Conservation (phyloP, 2,329 filamentous ascomycete genomes). For the Ascochyta pisi region DNA sequence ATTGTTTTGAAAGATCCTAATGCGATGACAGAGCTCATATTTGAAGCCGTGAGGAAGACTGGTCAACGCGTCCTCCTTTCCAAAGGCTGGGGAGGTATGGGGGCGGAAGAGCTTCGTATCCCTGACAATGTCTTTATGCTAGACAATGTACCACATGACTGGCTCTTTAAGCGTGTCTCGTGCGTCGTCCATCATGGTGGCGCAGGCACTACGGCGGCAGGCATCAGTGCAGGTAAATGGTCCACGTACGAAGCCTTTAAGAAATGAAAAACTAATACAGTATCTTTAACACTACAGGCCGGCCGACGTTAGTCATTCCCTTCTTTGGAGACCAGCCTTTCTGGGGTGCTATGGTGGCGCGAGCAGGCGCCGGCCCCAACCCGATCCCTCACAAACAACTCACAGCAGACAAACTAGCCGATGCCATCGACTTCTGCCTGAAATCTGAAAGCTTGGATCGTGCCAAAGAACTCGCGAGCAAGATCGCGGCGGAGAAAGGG, state of each 20-base stretch:
- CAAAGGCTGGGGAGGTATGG: constrained; percentile 83
- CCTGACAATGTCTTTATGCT: constrained; percentile 76
- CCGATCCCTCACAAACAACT: constrained; percentile 58
- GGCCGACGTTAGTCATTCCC: constrained; percentile 62
- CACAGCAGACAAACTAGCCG: constrained; percentile 52
- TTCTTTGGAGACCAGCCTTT: constrained; percentile 67
- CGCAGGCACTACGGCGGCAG: constrained; percentile 64
- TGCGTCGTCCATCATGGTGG: constrained; percentile 85
- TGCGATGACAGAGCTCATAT: constrained; percentile 36
- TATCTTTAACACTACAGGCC: constrained; percentile 1
- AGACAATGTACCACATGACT: constrained; percentile 67
- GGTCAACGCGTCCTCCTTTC: constrained; percentile 77
- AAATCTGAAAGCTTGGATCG: constrained; percentile 28
- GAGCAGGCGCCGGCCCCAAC: constrained; percentile 58
- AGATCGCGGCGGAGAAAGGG: constrained; percentile 37
- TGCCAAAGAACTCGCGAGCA: constrained; percentile 30
- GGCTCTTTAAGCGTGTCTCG: constrained; percentile 80
- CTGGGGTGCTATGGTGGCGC: constrained; percentile 61
- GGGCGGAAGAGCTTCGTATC: constrained; percentile 63
- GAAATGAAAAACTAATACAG: too few relatives aligned
- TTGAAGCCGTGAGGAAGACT: constrained; percentile 49
- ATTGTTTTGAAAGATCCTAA: constrained; percentile 41
- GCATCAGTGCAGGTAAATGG: constrained; percentile 44
- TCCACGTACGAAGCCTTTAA: too few relatives aligned
- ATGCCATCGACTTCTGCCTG: constrained; percentile 56